Conservation (phyloP, 228 moss, liverwort and hornwort species). For the Sphagnum fallax region DNA sequence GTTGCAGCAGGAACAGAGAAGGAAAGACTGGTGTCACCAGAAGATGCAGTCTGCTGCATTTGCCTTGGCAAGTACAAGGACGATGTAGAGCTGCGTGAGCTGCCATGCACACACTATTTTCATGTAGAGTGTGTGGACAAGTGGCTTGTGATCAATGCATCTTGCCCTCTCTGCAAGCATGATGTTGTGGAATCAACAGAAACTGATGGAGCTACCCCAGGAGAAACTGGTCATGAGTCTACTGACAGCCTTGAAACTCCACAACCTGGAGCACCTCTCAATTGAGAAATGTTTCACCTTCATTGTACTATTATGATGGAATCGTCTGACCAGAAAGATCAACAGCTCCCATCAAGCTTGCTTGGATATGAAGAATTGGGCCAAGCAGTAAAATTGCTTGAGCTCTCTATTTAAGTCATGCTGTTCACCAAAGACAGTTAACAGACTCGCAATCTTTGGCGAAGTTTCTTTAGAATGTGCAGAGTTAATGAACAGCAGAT, state of each 20-base stretch:
- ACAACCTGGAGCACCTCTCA: conserved; percentile 8
- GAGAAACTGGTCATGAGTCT: conserved; percentile 13
- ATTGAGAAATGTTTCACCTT: conserved; percentile 10
- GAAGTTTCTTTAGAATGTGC: too few species aligned
- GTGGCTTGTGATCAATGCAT: conserved; percentile 57
- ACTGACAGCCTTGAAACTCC: conserved; percentile 16
- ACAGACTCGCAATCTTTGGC: too few species aligned
- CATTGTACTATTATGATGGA: neutral
- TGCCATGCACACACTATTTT: conserved; percentile 53
- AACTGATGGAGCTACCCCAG: conserved; percentile 8
- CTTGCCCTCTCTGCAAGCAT: conserved; percentile 59
- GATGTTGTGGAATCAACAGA: conserved; percentile 29
- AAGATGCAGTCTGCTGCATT: conserved; percentile 61
- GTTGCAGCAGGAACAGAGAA: conserved; percentile 50
- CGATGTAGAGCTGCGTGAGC: conserved; percentile 43
- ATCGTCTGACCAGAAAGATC: neutral
- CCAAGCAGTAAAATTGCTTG: conserved; percentile 2
- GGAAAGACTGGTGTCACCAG: conserved; percentile 44
- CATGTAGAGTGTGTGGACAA: conserved; percentile 62
- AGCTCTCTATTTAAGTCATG: conserved; percentile 2
- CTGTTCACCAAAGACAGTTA: too few species aligned
- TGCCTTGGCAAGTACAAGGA: conserved; percentile 53
- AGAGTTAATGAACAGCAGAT: too few species aligned
- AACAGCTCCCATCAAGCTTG: conserved; percentile 5
- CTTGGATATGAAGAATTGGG: neutral